These are phyloP conservation scores for Neckera pumila DNA, from an alignment of 225 moss, liverwort and hornwort species.

Conservation along the genomic window DNA sequence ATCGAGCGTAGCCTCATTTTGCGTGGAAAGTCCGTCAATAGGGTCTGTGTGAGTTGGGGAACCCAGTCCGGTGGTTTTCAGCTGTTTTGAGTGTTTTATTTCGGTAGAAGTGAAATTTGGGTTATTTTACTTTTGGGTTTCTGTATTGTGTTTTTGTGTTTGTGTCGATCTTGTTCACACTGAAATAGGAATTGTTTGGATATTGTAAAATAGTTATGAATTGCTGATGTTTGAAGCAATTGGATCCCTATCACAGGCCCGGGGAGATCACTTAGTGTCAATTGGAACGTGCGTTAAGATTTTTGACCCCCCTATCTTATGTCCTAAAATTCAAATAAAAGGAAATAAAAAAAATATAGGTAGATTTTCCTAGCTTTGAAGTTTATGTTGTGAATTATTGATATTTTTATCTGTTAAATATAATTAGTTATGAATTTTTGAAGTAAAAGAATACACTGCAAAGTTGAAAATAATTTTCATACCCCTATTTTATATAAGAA, in stretches of 20 bases:
- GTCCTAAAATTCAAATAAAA: too few relatives aligned
- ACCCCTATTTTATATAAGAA: too few relatives aligned
- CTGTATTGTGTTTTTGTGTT: neutral
- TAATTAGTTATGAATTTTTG: too few relatives aligned
- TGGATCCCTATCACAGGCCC: neutral
- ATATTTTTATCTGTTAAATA: too few relatives aligned
- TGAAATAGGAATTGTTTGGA: neutral
- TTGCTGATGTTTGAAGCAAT: neutral
- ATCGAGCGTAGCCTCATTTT: neutral
- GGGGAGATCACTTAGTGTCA: too few relatives aligned
- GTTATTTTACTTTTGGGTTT: neutral
- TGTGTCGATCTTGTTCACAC: neutral
- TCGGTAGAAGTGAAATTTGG: neutral
- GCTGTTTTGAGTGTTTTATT: neutral
- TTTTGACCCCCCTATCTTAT: too few relatives aligned
- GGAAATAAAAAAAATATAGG: too few relatives aligned
- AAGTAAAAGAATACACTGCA: too few relatives aligned
- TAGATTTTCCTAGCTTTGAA: too few relatives aligned
- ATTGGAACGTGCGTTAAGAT: too few relatives aligned
- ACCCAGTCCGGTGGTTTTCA: neutral
- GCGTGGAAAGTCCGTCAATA: neutral
- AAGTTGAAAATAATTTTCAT: too few relatives aligned
- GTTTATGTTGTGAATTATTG: too few relatives aligned
- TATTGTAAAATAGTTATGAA: neutral
- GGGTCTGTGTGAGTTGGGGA: neutral